Evolutionary conservation across 2,329 filamentous ascomycete genomes (phyloP), one percentile per base, ranked within the genome.

Genomic region (Colletotrichum camelliae): DNA sequence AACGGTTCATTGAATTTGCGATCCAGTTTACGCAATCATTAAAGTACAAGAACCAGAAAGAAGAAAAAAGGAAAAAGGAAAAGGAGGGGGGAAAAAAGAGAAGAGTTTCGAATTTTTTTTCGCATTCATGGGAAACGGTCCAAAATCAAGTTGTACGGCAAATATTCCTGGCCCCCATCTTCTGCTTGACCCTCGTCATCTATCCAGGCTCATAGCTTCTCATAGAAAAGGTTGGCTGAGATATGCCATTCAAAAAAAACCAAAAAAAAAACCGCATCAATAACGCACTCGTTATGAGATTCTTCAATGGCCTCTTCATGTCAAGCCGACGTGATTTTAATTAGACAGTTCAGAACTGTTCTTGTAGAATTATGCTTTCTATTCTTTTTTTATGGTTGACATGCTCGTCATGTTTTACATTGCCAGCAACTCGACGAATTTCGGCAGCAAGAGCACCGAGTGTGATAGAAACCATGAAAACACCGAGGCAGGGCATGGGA

Each of bases 21-120:
- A 52, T 52, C n/a, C 4, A 52, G 12, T 2, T 52, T n/a, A 13
- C 2, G 3, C 6, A 21, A 13, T 52, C 12, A 12, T 13, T 3
- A 52, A 2, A 13, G 13, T 7, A 2, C 3, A n/a, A 48, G 39
- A 3, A 12, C 18, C 10, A 3, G 24, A 27, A 31, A 31, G 29
- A 1, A 48, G 12, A 43, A 39, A 7, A 43, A 43, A n/a, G 6
- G 16, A 5, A 37, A 43, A 43, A 43, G 3, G 16, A 43, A 18
- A 48, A n/a, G 9, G 29, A 27, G 24, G 24, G 24, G 24, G 24
- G 16, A 2, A 35, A 43, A 43, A 43, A 18, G 16, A 43, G 37
- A 43, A n/a, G n/a, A 7, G 43, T 10, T 1, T 7, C 6, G 10
- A 4, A 21, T n/a, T 3, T 2, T 21, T 21, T 48, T 1, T 2